Conservation (phyloP, 2,329 filamentous ascomycete genomes). For the Fusarium incarnatum region DNA sequence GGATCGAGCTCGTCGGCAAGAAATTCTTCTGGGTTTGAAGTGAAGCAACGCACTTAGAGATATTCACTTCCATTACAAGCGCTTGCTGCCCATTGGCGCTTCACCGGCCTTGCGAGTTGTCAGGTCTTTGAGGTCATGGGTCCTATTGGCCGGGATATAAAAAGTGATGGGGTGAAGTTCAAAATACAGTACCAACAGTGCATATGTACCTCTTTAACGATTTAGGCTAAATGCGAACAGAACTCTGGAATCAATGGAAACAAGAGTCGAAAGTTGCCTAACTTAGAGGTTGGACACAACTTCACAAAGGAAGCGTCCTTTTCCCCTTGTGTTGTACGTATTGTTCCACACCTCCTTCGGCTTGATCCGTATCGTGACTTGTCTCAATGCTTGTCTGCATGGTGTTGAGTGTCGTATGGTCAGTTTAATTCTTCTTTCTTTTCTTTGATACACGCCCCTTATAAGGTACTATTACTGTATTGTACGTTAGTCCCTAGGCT, state of each 20-base stretch:
- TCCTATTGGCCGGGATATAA: constrained; percentile 39
- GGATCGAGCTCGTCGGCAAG: background rate
- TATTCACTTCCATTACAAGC: constrained; percentile 38
- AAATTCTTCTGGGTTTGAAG: background rate
- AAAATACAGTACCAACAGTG: background rate
- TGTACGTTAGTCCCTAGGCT: background rate
- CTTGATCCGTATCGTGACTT: constrained; percentile 26
- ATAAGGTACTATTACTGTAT: background rate
- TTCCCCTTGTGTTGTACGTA: background rate
- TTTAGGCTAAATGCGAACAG: constrained; percentile 42
- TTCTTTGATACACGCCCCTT: constrained; percentile 16
- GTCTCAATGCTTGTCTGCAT: constrained; percentile 8
- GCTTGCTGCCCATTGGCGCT: constrained; percentile 40
- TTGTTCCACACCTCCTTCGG: constrained; percentile 20
- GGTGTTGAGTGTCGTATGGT: constrained; percentile 12
- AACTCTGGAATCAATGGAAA: constrained; percentile 10
- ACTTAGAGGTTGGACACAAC: background rate
- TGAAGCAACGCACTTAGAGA: background rate
- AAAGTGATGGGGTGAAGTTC: background rate
- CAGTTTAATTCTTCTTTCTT: background rate
- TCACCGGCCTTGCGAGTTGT: constrained; percentile 28
- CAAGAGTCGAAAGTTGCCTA: background rate
- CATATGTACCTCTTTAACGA: background rate
- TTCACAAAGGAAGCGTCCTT: background rate
- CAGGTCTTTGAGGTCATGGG: constrained; percentile 9